phyloP scores from a whole-genome alignment of 2,329 filamentous ascomycete species.

The Aspergillus fumigatus region DNA sequence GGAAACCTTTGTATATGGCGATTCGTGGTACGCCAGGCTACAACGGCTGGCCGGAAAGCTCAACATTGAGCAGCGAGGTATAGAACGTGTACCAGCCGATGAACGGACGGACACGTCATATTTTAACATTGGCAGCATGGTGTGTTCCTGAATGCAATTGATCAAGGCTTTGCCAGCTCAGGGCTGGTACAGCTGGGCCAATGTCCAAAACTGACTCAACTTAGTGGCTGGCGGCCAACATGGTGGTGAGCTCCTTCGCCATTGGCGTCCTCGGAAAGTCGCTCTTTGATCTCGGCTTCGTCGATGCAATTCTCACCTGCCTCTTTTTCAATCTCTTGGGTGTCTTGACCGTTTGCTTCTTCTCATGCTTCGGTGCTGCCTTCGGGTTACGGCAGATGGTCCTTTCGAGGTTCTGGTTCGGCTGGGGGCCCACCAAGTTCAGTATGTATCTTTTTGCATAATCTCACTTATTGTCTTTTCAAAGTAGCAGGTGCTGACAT shows the following conservation, averaged over 20 bases:
- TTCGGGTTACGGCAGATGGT: conserved; percentile 79
- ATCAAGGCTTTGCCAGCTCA: conserved; percentile 5
- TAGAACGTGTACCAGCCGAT: conserved; percentile 67
- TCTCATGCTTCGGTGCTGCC: conserved; percentile 69
- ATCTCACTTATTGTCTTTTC: background rate
- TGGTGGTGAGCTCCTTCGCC: conserved; percentile 72
- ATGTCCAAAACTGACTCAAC: conserved; percentile 20
- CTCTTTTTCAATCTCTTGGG: conserved; percentile 73
- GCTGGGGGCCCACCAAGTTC: conserved; percentile 65
- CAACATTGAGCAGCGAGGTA: conserved; percentile 68
- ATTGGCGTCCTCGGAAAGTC: conserved; percentile 67
- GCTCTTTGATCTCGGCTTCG: conserved; percentile 65
- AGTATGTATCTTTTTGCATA: conserved; percentile 45
- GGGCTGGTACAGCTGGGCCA: conserved; percentile 6
- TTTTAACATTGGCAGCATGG: conserved; percentile 67
- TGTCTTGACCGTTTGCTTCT: conserved; percentile 68
- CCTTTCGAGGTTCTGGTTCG: conserved; percentile 72
- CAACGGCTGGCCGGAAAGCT: conserved; percentile 62
- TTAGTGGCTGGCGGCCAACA: conserved; percentile 72
- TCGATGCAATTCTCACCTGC: conserved; percentile 67
- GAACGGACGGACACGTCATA: conserved; percentile 64
- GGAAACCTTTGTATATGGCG: conserved; percentile 56
- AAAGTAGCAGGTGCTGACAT: conserved; percentile 6
- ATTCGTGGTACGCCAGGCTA: conserved; percentile 53
- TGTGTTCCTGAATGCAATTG: conserved; percentile 38